Evolutionary conservation across 306 rosid genomes (phyloP), one percentile per base, ranked within the genome.

Genomic region (Ziziphus jujuba): DNA sequence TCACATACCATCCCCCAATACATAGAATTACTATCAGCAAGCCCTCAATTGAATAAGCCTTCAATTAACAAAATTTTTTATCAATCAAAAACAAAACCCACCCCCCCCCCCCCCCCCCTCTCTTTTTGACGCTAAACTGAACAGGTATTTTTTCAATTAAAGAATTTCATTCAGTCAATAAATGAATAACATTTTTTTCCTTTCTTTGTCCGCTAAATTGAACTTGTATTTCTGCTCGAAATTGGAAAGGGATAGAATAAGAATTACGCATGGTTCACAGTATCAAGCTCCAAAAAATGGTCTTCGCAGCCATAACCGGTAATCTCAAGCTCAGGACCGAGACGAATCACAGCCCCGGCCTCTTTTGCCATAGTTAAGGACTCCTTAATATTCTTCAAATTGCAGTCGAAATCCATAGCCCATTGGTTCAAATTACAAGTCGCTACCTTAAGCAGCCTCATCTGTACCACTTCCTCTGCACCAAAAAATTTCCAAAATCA

Each of bases 261-360:
- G 16, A 51, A 78, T 66, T 64, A 92, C 96, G 97, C 91, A 38
- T 92, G 97, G 66, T 69, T 65, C 19, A 92, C 66, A 6, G 98
- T 92, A 66, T 92, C 98, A 20, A 92, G 97, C 77, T 93, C 98
- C 76, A 93, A 77, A 80, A 93, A 93, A 70, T 93, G 98, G 65
- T 93, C 98, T 79, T 93, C 98, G 45, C 97, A 93, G 64, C 98
- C 96, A 74, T 90, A 93, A 50, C 98, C 98, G 52, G 96, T 80
- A 68, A 93, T 80, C 79, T 93, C 98, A 22, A 93, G 97, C 86
- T 93, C 98, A 3, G 97, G 98, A 3, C 98, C 96, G 3, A 93
- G 97, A 20, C 98, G 61, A 57, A 93, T 77, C 47, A 70, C 86
- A 24, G 98, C 98, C 14, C 95, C 97, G 40, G 89, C 85, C 57